Evolutionary conservation across 2,329 filamentous ascomycete species (phyloP).

Genomic region (Penicillium crustosum): DNA sequence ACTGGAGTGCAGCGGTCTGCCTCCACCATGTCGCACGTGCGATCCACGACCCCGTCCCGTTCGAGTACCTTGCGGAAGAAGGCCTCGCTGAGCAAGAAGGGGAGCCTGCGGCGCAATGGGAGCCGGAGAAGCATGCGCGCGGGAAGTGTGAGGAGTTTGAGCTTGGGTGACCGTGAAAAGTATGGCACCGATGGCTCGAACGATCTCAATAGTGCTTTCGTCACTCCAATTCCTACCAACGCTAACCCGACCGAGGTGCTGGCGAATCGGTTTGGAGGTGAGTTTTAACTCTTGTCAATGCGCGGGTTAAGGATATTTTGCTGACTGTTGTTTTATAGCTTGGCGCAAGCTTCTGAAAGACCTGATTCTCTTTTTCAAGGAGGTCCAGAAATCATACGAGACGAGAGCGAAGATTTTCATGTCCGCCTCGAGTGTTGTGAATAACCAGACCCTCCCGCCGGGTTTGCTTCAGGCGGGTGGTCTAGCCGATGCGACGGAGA

Average conservation of each 20-base stretch:
- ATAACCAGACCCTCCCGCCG: conserved; percentile 72
- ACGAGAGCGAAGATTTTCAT: conserved; percentile 75
- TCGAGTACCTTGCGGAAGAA: conserved; percentile 88
- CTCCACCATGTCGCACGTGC: conserved; percentile 45
- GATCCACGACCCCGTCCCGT: conserved; percentile 46
- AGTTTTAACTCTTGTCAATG: neutral
- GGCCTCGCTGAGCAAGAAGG: conserved; percentile 69
- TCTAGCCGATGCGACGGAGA: conserved; percentile 80
- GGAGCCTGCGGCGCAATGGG: conserved; percentile 73
- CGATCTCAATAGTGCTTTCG: conserved; percentile 76
- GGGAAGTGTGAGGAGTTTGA: conserved; percentile 80
- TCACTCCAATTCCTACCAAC: conserved; percentile 82
- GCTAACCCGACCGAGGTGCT: conserved; percentile 86
- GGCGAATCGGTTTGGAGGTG: conserved; percentile 83
- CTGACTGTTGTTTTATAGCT: conserved; percentile 52
- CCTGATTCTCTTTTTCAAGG: conserved; percentile 88
- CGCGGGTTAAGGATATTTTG: neutral
- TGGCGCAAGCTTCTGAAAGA: conserved; percentile 97
- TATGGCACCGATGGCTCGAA: conserved; percentile 53
- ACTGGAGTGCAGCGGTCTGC: conserved; percentile 38
- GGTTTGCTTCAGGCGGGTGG: conserved; percentile 78
- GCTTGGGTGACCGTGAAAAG: conserved; percentile 63
- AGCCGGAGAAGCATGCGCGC: conserved; percentile 81
- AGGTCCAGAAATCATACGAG: conserved; percentile 88
- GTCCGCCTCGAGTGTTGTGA: conserved; percentile 80